Base-by-base conservation (phyloP, 371 early-diverging fungal species). In the Choanephora cucurbitarum region DNA sequence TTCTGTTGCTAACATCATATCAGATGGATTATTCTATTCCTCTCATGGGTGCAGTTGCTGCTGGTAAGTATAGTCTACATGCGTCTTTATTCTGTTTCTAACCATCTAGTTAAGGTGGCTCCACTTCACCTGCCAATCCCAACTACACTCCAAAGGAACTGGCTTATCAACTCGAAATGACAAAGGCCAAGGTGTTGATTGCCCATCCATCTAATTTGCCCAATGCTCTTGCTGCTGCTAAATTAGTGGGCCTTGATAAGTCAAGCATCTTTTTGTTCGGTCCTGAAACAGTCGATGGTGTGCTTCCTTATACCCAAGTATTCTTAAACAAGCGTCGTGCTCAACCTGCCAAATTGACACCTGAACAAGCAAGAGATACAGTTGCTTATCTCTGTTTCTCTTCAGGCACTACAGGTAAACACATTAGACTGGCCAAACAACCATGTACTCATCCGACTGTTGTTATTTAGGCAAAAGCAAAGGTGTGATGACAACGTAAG, bases 321-420 rank as follows among this genome's bases (percentile, higher is more conserved):
- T 60, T 69, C 18, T 18, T 57, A 4, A 55, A 52, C 2, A 34
- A 62, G 14, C 54, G 60, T 11, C 51, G 50, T 34, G 66, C 61
- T 19, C 46, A 42, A 6, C 57, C 75, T 14, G 64, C 62, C 13
- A 48, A 62, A 14, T 48, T 51, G 10, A 53, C 57, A 1, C 54
- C 50, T 4, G 60, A 69, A 49, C 71, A 77, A 40, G 52, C 60
- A 43, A 61, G 66, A 37, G 51, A 56, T 17, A 62, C 72, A 44
- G 80, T 81, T 34, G 83, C 89, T 0, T 82, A 83, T 58, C 72
- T 93, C n/a, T 89, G 89, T 66, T 92, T 88, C 65, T 87, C 88
- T n/a, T 85, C 86, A 13, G 93, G 93, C 1, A 93, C 91, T 9
- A 89, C 91, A 4, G 91, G 90, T 52, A 71, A 46, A 47, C 47